A percentile compares a stretch with the other conserved stretches of the same genome.
phyloP scores from a whole-genome alignment of 2,329 filamentous ascomycete genomes.

The Sporothrix mexicana region DNA sequence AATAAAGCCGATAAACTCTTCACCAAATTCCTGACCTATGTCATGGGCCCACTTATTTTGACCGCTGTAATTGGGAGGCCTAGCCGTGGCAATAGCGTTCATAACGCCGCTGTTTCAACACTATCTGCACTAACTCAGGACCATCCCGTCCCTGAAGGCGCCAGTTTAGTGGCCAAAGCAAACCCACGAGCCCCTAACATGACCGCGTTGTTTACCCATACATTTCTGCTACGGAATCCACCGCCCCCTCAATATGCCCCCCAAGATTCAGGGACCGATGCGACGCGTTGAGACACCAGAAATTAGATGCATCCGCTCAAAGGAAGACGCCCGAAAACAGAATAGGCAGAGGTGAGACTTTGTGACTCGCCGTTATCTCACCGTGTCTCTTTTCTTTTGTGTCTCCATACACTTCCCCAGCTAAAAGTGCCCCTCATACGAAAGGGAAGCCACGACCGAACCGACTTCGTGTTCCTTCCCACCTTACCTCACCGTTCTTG shows the following conservation, averaged over 20 bases:
- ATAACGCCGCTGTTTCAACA: neutral
- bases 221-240: neutral
- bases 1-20: conserved; percentile 16
- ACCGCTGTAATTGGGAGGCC: neutral
- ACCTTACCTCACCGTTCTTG: neutral
- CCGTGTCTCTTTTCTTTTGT: conserved; percentile 16
- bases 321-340: conserved; percentile 10
- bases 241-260: neutral
- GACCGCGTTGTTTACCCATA: neutral
- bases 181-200: conserved; percentile 4
- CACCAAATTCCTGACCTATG: conserved; percentile 10
- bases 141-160: conserved; percentile 26
- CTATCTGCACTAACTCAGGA: conserved; percentile 29
- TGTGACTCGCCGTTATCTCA: neutral
- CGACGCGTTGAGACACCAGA: conserved; percentile 33
- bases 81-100: conserved; percentile 11
- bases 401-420: neutral
- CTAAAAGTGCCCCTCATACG: neutral
- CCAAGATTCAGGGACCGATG: conserved; percentile 29
- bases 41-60: conserved; percentile 11
- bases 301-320: conserved; percentile 20
- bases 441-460: conserved; percentile 12
- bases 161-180: neutral
- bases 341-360: conserved; percentile 8
- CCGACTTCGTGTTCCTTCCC: conserved; percentile 28